Evolutionary conservation across 2,329 filamentous ascomycete species (phyloP), one percentile per base, ranked within the genome.

Genomic region (Emergomyces pasteurianus): DNA sequence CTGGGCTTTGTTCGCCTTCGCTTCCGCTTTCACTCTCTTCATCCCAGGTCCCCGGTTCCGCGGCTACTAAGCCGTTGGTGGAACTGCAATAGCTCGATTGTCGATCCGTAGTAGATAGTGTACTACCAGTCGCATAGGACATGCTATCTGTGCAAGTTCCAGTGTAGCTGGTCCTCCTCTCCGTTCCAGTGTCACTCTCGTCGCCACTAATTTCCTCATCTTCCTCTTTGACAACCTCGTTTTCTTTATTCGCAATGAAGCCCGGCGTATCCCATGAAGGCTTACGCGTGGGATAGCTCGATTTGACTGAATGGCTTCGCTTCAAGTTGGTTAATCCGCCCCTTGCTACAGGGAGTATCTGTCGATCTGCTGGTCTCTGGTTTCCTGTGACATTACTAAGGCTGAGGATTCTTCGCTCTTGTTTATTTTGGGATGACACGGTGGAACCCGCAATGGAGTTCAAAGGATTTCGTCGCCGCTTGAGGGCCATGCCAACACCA

Each of bases 301-400:
- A 84, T 67, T 88, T 86, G 65, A 90, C 87, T 61, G 88, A 91
- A 71, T 92, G 87, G 72, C 87, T 92, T 63, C 89, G 82, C 76
- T 87, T 87, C 65, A 95, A 79, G 54, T 83, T 84, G 23, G 83
- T 81, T 49, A 77, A 70, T 31, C 73, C 75, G 55, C 73, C 73
- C 47, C 70, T 71, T 59, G 68, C 70, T 50, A 69, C 52, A 4
- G 67, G 66, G 14, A 67, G 65, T 7, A 71, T 63, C 36, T 74
- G 67, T 63, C 73, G 65, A 62, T 75, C 68, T 53, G 65, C 58
- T 60, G 68, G 23, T 8, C 73, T 69, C 34, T 75, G 79, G 69
- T 94, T 92, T 71, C 87, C 86, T 59, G 85, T 89, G 67, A 97
- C 95, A 74, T 96, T 90, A 71, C 88, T 95, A 42, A 97, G 83